A percentile compares a stretch with the other conserved stretches of the same genome.
Conservation (phyloP, 345 rosid genomes). For the Gossypium raimondii region DNA sequence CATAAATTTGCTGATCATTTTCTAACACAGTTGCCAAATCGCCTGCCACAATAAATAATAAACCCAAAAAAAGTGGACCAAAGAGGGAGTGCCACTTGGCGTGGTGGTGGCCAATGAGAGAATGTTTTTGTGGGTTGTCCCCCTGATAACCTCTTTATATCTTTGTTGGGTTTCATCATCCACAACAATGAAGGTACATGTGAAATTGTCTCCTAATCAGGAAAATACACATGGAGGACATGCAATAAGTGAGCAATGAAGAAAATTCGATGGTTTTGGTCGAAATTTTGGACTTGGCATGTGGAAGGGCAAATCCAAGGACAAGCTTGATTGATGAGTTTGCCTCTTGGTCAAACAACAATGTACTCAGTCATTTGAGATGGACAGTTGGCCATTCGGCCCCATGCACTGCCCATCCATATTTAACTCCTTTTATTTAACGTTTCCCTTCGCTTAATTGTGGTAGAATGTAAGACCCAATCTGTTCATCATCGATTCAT, state of each 20-base stretch:
- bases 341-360: slow-evolving; percentile 26
- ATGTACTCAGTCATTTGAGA: not conserved
- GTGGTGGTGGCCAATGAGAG: slow-evolving; percentile 5
- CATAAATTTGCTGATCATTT: not conserved
- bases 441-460: not conserved
- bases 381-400: slow-evolving; percentile 16
- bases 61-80: not conserved
- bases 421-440: not conserved
- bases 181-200: slow-evolving; percentile 26
- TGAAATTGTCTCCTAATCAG: slow-evolving; percentile 30
- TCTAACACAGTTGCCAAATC: not conserved
- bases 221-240: slow-evolving; percentile 26
- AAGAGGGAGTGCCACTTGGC: not conserved
- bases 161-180: slow-evolving; percentile 11
- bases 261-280: slow-evolving; percentile 29
- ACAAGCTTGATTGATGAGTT: slow-evolving; percentile 17
- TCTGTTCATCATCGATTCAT: not conserved
- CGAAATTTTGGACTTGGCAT: slow-evolving; percentile 16
- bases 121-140: not conserved
- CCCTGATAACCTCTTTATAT: not conserved
- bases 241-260: not conserved
- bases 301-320: slow-evolving; percentile 19
- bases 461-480: not conserved
- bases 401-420: slow-evolving; percentile 3
- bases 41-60: not conserved